Evolutionary conservation across 441 rosid species (phyloP).

Genomic region (Brassica hybrid): DNA sequence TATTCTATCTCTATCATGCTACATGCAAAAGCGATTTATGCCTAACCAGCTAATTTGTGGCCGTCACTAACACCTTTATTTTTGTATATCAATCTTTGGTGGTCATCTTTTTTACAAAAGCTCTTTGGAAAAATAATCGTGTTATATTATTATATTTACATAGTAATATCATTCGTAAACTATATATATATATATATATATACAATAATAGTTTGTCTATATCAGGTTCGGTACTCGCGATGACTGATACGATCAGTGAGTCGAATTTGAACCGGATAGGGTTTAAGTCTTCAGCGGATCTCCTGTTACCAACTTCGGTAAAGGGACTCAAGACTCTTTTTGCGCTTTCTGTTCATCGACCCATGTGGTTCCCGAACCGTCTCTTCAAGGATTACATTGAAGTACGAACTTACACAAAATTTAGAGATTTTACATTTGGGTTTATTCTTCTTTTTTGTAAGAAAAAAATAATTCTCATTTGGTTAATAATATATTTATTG

Average conservation of each 20-base stretch:
- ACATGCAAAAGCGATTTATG: too few relatives aligned
- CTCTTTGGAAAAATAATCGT: too few relatives aligned
- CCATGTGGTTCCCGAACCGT: slow-evolving; percentile 8
- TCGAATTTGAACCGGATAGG: slow-evolving; percentile 61
- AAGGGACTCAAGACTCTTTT: slow-evolving; percentile 66
- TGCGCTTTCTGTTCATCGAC: slow-evolving; percentile 5
- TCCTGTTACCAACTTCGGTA: slow-evolving; percentile 74
- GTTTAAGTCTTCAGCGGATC: slow-evolving; percentile 75
- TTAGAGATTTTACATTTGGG: background rate
- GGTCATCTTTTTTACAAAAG: too few relatives aligned
- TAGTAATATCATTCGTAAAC: background rate
- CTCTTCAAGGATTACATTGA: background rate
- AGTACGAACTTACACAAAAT: background rate
- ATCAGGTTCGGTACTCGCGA: slow-evolving; percentile 64
- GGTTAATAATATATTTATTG: background rate
- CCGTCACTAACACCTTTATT: too few relatives aligned
- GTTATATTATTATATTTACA: too few relatives aligned
- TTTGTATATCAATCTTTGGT: background rate
- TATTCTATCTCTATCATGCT: background rate
- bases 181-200: background rate
- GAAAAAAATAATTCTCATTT: background rate
- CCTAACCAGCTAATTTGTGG: too few relatives aligned
- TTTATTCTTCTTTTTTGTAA: background rate
- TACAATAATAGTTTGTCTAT: background rate
- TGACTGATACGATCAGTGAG: slow-evolving; percentile 75